A percentile compares a stretch with the other conserved stretches of the same genome.
These are phyloP conservation scores for Pseudoperonospora humuli DNA, from an alignment of 352 stramenopile species.

Conservation along the genomic window DNA sequence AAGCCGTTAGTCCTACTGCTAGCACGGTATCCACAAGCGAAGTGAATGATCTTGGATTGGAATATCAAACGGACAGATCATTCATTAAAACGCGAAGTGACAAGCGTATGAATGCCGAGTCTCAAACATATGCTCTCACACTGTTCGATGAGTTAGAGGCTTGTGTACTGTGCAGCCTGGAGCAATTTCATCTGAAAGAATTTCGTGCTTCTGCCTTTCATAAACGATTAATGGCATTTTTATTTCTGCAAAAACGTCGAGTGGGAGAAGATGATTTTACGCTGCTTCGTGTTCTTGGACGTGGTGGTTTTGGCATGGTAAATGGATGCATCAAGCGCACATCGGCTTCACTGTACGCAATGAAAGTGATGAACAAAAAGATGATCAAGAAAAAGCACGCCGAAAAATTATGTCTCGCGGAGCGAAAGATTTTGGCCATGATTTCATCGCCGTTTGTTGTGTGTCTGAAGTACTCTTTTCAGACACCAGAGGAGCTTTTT, in stretches of 20 bases:
- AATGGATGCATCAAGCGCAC: constrained; percentile 95
- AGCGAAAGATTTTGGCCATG: constrained; percentile 70
- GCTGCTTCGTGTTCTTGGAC: constrained; percentile 91
- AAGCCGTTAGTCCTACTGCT: constrained; percentile 6
- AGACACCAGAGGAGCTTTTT: constrained; percentile 93
- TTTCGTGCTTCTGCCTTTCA: constrained; percentile 82
- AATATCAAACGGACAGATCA: constrained; percentile 12
- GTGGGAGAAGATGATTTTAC: constrained; percentile 94
- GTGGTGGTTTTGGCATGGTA: constrained; percentile 95
- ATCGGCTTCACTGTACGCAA: constrained; percentile 70
- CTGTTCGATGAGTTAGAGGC: constrained; percentile 74
- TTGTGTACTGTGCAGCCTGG: constrained; percentile 58
- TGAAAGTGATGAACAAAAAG: constrained; percentile 87
- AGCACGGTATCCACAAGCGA: constrained; percentile 23
- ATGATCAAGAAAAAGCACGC: constrained; percentile 91
- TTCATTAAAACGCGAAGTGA: constrained; percentile 5
- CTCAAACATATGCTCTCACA: constrained; percentile 17
- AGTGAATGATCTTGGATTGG: constrained; percentile 18
- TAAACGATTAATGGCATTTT: constrained; percentile 81
- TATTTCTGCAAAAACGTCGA: constrained; percentile 85
- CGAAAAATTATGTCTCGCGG: constrained; percentile 65
- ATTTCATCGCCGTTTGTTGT: constrained; percentile 90
- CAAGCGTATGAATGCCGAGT: constrained; percentile 14
- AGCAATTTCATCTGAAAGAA: constrained; percentile 52
- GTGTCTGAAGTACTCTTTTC: constrained; percentile 94